Conservation (phyloP, 1,284 basidiomycete species). For the Heterobasidion occidentale region DNA sequence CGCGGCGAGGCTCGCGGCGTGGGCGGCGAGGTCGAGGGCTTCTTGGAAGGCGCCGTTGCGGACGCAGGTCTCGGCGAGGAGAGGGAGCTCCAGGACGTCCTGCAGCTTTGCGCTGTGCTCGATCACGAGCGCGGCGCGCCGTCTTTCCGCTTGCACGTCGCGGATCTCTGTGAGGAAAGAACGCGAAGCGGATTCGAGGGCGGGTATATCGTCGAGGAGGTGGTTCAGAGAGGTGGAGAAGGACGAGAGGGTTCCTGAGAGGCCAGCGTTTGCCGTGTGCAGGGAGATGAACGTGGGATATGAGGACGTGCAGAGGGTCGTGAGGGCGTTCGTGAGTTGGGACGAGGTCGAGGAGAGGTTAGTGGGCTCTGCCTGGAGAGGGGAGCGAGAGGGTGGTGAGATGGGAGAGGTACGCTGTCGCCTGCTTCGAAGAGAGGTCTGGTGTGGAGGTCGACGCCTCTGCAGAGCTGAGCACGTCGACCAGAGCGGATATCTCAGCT, state of each 20-base stretch:
- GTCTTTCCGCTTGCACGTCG: constrained; percentile 55
- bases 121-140: constrained; percentile 71
- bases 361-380: constrained; percentile 64
- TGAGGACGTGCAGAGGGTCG: constrained; percentile 80
- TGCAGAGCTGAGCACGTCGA: neutral
- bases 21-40: constrained; percentile 74
- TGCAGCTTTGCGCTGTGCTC: constrained; percentile 89
- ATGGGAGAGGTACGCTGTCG: neutral
- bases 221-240: constrained; percentile 62
- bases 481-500: neutral
- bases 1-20: constrained; percentile 42
- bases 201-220: constrained; percentile 65
- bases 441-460: neutral
- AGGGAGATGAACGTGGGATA: constrained; percentile 85
- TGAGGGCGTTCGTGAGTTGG: constrained; percentile 80
- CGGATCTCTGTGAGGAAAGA: constrained; percentile 54
- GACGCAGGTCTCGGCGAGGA: constrained; percentile 87
- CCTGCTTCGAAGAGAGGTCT: neutral
- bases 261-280: constrained; percentile 64
- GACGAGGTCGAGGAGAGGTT: constrained; percentile 73
- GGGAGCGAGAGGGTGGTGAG: constrained; percentile 45
- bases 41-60: constrained; percentile 88
- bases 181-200: constrained; percentile 60
- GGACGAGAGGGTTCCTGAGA: constrained; percentile 54
- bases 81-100: constrained; percentile 84